Conservation (phyloP, 2,329 filamentous ascomycete genomes). For the Colletotrichum aenigma region DNA sequence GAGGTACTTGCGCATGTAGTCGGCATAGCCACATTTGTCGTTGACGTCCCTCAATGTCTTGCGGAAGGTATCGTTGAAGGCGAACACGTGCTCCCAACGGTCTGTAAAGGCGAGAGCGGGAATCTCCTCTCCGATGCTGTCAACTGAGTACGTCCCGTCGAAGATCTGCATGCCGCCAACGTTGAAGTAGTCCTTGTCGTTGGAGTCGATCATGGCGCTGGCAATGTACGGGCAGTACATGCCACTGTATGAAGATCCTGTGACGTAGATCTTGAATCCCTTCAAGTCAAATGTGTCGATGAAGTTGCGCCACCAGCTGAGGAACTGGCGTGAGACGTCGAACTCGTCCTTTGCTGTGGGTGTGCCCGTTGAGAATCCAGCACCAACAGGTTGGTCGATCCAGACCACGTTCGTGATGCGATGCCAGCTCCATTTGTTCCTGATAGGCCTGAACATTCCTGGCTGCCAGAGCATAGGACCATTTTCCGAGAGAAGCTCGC, state of each 20-base stretch:
- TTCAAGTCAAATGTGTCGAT: constrained; percentile 72
- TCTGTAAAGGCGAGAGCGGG: constrained; percentile 65
- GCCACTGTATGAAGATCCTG: constrained; percentile 75
- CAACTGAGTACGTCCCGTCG: constrained; percentile 67
- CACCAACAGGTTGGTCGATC: constrained; percentile 71
- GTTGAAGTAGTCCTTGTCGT: constrained; percentile 71
- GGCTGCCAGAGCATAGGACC: constrained; percentile 75
- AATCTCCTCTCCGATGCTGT: constrained; percentile 46
- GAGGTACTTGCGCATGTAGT: constrained; percentile 65
- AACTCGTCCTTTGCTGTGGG: constrained; percentile 68
- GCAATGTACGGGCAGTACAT: constrained; percentile 74
- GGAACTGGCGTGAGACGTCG: constrained; percentile 73
- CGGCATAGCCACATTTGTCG: constrained; percentile 65
- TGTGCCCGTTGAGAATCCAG: constrained; percentile 71
- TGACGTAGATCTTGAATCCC: constrained; percentile 72
- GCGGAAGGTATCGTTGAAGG: constrained; percentile 65
- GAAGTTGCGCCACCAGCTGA: constrained; percentile 82
- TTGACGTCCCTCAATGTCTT: constrained; percentile 55
- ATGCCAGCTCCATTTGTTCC: constrained; percentile 76
- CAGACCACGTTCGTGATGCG: constrained; percentile 80
- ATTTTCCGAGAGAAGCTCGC: constrained; percentile 77
- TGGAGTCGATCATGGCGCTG: constrained; percentile 70
- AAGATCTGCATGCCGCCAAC: constrained; percentile 74
- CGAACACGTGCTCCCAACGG: constrained; percentile 63
- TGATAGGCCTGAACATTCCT: constrained; percentile 68